Evolutionary conservation across 345 rosid genomes (phyloP), one percentile per base, ranked within the genome.

Genomic region (Gossypium sturtianum): DNA sequence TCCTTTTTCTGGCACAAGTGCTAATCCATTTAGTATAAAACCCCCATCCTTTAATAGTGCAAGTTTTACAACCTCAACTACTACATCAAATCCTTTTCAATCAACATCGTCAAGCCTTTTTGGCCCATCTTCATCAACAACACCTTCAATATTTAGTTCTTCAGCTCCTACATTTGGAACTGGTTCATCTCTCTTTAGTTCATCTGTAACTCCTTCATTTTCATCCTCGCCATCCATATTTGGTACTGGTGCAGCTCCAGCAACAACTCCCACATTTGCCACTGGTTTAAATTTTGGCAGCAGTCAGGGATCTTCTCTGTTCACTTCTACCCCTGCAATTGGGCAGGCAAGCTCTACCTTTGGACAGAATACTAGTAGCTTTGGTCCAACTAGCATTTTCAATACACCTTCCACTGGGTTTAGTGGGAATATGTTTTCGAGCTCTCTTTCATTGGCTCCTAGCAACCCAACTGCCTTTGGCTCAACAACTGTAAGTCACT

Each of bases 251-350:
- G 72, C 44, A 15, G 72, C 72, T 68, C 58, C 43, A 0, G 58
- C 72, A 25, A 48, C 72, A 25, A 68, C 72, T 25, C 72, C 72
- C 0, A 1, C 72, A 68, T 25, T 68, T 68, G 72, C 43, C 48
- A 25, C 58, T 67, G 57, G 72, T 15, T 68, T 68, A 27, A 68
- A 48, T 68, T 68, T 91, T 80, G 70, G 77, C 53, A 81, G 81
- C 78, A 85, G 85, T 61, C 97, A 87, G 79, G 59, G 93, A 34
- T 69, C 97, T 73, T 79, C 88, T 9, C 75, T 88, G 76, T 95
- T 88, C 78, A 81, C 74, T 69, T 77, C 97, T 27, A 45, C 80
- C 17, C 80, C 90, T 44, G 70, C 87, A 27, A 62, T 89, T 78
- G 92, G 92, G 62, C 94, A 82, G 74, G 70, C 70, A 49, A 66